A percentile compares a stretch with the other conserved stretches of the same genome.
Evolutionary conservation across 495 filamentous ascomycete genomes (phyloP).

Genomic region (Lineolata rhizophorae): DNA sequence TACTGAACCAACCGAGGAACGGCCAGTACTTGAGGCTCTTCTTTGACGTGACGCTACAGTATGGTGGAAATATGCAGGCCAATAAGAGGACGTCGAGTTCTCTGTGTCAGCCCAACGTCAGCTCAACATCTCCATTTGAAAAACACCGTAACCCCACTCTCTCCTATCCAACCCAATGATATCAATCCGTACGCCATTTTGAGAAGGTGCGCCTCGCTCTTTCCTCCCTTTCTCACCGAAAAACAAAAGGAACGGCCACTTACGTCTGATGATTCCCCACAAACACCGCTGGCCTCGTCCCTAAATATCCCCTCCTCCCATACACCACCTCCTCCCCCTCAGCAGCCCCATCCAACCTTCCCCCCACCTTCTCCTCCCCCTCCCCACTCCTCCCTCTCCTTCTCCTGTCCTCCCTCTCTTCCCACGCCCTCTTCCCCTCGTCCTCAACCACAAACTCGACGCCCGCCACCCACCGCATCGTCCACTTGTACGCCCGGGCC

Average conservation of each 20-base stretch:
- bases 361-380: constrained; percentile 15
- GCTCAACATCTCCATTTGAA: no score
- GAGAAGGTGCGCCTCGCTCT: no score
- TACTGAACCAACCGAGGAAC: constrained; percentile 83
- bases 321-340: not conserved
- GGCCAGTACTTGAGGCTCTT: constrained; percentile 57
- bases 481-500: constrained; percentile 58
- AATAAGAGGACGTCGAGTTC: constrained; percentile 90
- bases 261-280: constrained; percentile 84
- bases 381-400: constrained; percentile 6
- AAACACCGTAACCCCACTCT: no score
- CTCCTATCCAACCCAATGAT: not conserved
- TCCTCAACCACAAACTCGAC: constrained; percentile 47
- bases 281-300: constrained; percentile 63
- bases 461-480: constrained; percentile 55
- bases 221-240: no score
- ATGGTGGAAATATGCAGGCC: constrained; percentile 65
- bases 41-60: constrained; percentile 90
- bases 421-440: constrained; percentile 5
- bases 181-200: no score
- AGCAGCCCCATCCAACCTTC: constrained; percentile 6
- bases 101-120: constrained; percentile 6
- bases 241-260: no score
- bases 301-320: not conserved
- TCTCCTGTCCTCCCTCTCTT: constrained; percentile 4